Conservation (phyloP, 495 filamentous ascomycete genomes). For the Hypoxylon intermedium region DNA sequence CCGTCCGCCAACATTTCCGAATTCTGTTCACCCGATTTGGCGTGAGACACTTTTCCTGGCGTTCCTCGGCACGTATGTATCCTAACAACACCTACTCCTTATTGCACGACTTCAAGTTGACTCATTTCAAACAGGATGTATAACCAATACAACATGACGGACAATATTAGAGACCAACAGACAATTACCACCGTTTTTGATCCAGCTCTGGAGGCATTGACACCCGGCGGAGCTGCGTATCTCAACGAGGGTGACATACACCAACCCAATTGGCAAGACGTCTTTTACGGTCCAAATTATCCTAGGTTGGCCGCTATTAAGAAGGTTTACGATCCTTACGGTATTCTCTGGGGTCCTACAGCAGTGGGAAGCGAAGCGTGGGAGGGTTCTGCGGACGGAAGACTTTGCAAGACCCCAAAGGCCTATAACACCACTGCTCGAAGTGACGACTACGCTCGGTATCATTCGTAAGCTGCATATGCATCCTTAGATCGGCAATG, state of each 20-base stretch:
- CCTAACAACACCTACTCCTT: neutral
- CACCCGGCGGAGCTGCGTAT: conserved; percentile 11
- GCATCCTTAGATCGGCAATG: too few species aligned
- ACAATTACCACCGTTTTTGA: neutral
- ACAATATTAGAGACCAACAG: neutral
- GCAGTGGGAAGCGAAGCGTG: neutral
- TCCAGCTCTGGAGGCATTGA: neutral
- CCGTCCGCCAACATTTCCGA: conserved; percentile 5
- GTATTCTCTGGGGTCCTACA: conserved; percentile 46
- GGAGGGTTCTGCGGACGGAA: neutral
- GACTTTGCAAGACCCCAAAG: neutral
- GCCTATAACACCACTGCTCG: too few species aligned
- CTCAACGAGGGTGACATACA: conserved; percentile 55
- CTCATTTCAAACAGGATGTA: conserved; percentile 5
- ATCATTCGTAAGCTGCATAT: too few species aligned
- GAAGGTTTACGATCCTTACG: conserved; percentile 54
- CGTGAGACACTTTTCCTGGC: conserved; percentile 4
- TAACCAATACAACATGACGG: neutral
- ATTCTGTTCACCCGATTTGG: conserved; percentile 7
- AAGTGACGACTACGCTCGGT: too few species aligned
- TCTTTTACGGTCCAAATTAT: conserved; percentile 51
- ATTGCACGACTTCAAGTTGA: neutral
- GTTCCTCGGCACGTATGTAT: conserved; percentile 2
- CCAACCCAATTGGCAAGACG: conserved; percentile 36
- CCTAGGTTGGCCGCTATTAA: conserved; percentile 53